Evolutionary conservation across 352 stramenopile species (phyloP).

Genomic region (Blastocystis sp.): DNA sequence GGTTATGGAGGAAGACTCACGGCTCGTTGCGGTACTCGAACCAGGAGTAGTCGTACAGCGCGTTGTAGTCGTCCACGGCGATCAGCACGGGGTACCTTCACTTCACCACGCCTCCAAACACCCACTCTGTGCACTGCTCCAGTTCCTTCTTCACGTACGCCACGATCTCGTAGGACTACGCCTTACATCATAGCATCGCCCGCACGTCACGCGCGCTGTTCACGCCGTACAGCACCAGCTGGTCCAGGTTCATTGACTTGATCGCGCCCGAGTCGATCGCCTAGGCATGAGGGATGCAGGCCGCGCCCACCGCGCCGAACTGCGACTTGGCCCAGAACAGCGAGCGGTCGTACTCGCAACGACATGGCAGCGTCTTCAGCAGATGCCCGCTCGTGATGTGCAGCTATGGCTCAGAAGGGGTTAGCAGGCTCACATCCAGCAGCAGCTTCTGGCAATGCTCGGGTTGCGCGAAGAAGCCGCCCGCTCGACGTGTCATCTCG

Average conservation of each 20-base stretch:
- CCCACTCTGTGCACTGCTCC: conserved; percentile 36
- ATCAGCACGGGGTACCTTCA: conserved; percentile 50
- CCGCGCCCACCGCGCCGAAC: conserved; percentile 23
- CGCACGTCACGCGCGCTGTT: conserved; percentile 58
- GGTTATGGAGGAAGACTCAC: background rate
- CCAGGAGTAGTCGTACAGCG: conserved; percentile 38
- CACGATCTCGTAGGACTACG: conserved; percentile 37
- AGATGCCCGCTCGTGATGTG: conserved; percentile 43
- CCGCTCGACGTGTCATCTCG: conserved; percentile 48
- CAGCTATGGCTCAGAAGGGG: background rate
- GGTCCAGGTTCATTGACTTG: conserved; percentile 32
- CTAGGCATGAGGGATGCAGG: background rate
- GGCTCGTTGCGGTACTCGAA: conserved; percentile 52
- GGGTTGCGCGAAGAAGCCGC: conserved; percentile 50
- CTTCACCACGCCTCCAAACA: background rate
- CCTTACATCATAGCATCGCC: too few species aligned
- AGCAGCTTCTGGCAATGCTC: conserved; percentile 62
- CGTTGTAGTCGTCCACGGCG: conserved; percentile 60
- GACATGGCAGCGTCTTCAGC: conserved; percentile 13
- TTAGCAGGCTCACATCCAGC: background rate
- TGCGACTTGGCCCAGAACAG: conserved; percentile 65
- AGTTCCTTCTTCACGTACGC: conserved; percentile 42
- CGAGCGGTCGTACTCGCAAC: conserved; percentile 30
- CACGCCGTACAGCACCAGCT: conserved; percentile 53
- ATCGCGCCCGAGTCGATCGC: conserved; percentile 47